A percentile compares a stretch with the other conserved stretches of the same genome.
These are phyloP conservation scores for Triglochin maritima DNA, from an alignment of 106 monocot genomes.

Conservation along the genomic window DNA sequence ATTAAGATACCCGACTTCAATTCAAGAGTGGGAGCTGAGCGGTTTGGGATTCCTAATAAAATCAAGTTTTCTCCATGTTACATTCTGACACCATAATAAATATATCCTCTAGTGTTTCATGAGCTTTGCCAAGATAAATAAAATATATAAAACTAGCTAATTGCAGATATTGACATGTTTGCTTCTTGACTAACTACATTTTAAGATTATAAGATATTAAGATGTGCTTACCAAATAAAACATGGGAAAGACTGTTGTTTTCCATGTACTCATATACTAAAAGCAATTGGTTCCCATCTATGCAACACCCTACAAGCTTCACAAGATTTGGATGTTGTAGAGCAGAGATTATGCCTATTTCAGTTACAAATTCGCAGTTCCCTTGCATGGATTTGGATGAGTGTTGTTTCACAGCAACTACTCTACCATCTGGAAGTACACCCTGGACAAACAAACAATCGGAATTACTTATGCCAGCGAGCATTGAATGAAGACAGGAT, in stretches of 20 bases:
- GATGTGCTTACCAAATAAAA: constrained; percentile 5
- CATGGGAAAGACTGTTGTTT: constrained; percentile 13
- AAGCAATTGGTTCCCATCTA: constrained; percentile 7
- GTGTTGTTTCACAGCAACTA: constrained; percentile 12
- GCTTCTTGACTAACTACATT: too few relatives aligned
- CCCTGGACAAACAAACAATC: not conserved
- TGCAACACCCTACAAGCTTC: constrained; percentile 10
- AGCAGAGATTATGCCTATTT: constrained; percentile 13
- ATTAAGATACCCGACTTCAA: too few relatives aligned
- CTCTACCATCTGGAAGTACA: constrained; percentile 5
- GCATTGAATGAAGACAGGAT: not conserved
- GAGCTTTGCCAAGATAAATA: too few relatives aligned
- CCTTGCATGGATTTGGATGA: constrained; percentile 12
- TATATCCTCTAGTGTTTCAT: too few relatives aligned
- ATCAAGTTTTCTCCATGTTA: too few relatives aligned
- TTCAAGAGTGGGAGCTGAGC: too few relatives aligned
- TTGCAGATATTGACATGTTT: too few relatives aligned
- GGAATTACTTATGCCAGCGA: not conserved
- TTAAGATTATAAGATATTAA: not conserved
- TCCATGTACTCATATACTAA: constrained; percentile 15
- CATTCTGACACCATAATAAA: too few relatives aligned
- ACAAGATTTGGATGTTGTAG: constrained; percentile 12
- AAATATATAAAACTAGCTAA: too few relatives aligned
- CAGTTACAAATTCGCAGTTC: constrained; percentile 13
- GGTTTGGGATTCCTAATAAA: too few relatives aligned